Conservation (phyloP, 441 rosid species). For the Gossypium aridum region DNA sequence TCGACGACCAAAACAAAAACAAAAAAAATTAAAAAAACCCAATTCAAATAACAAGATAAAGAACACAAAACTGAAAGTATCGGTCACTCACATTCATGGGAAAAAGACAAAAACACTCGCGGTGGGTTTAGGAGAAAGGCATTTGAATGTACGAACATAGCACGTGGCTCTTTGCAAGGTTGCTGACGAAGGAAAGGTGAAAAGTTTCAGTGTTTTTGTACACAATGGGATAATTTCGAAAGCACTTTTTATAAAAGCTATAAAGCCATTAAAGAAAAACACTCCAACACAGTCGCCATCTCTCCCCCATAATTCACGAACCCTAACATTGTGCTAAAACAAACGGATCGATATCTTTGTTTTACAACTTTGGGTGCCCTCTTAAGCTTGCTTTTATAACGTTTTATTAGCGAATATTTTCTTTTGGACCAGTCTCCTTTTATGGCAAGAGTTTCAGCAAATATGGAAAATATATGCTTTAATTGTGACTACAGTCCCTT, state of each 20-base stretch:
- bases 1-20: background rate
- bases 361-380: background rate
- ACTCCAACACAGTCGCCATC: background rate
- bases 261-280: background rate
- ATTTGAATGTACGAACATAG: background rate
- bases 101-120: background rate
- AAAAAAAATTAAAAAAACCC: background rate
- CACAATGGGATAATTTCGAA: background rate
- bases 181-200: background rate
- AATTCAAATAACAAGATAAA: background rate
- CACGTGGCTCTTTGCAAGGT: slow-evolving; percentile 13
- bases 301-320: background rate
- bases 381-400: background rate
- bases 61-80: background rate
- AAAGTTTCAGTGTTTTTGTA: background rate
- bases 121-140: background rate
- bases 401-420: background rate
- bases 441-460: background rate
- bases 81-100: background rate
- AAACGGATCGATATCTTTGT: background rate
- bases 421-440: background rate
- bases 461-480: no score
- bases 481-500: no score
- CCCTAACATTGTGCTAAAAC: background rate
- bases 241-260: background rate